A percentile compares a stretch with the other conserved stretches of the same genome.
Evolutionary conservation across 495 filamentous ascomycete genomes (phyloP).

Genomic region (Penicillium waksmanii): DNA sequence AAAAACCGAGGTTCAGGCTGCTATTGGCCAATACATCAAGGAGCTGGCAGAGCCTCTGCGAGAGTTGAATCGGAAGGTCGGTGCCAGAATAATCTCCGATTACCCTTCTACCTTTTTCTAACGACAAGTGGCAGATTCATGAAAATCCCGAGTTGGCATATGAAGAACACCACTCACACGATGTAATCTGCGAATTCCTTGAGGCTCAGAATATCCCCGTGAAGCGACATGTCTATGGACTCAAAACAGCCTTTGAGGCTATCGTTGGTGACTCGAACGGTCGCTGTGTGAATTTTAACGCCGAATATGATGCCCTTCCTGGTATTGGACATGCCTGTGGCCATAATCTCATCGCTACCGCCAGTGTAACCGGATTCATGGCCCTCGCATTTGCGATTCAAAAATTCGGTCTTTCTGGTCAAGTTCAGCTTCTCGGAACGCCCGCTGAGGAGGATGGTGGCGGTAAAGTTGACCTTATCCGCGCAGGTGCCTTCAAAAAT

Average conservation of each 20-base stretch:
- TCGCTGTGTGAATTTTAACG: constrained; percentile 49
- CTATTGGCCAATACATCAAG: background rate
- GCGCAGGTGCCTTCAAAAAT: constrained; percentile 63
- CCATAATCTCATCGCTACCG: constrained; percentile 70
- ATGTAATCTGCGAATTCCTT: constrained; percentile 60
- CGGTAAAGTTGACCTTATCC: constrained; percentile 67
- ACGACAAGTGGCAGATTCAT: constrained; percentile 49
- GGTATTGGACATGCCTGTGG: constrained; percentile 69
- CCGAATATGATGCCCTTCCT: constrained; percentile 59
- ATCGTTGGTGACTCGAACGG: constrained; percentile 37
- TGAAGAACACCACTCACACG: constrained; percentile 60
- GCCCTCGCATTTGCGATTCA: constrained; percentile 55
- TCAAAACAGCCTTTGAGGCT: constrained; percentile 45
- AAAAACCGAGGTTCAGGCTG: background rate
- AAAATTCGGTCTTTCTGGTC: constrained; percentile 53
- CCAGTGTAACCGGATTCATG: constrained; percentile 61
- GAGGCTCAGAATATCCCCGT: constrained; percentile 56
- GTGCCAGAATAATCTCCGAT: background rate
- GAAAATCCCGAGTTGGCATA: constrained; percentile 63
- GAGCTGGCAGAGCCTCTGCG: background rate
- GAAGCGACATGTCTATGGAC: constrained; percentile 52
- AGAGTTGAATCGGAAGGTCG: constrained; percentile 1
- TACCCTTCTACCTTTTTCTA: background rate
- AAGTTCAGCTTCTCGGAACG: constrained; percentile 66
- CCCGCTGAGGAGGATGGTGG: constrained; percentile 74